Evolutionary conservation across 2,329 filamentous ascomycete species (phyloP).

Genomic region (Coniochaeta sp.): DNA sequence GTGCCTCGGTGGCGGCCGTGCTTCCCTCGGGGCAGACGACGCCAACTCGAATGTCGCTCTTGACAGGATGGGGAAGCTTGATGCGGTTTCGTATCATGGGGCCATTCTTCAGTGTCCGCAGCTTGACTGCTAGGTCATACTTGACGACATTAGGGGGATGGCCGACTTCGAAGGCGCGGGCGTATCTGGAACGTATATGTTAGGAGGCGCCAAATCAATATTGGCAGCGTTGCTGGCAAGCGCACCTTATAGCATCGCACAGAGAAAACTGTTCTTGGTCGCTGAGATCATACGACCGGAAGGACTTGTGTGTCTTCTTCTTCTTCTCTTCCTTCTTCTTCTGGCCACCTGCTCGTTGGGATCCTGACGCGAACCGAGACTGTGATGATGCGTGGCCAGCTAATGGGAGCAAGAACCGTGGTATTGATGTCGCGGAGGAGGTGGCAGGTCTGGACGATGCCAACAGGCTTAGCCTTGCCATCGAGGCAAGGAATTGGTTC

Average conservation of each 20-base stretch:
- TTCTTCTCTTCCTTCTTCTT: conserved; percentile 47
- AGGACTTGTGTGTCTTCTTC: conserved; percentile 56
- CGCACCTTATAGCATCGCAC: conserved; percentile 84
- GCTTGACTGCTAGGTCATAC: conserved; percentile 81
- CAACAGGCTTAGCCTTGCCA: conserved; percentile 42
- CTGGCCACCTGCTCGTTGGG: conserved; percentile 28
- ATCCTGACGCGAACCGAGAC: conserved; percentile 31
- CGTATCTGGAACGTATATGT: conserved; percentile 51
- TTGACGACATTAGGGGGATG: conserved; percentile 65
- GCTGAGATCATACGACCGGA: conserved; percentile 59
- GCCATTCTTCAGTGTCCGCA: conserved; percentile 79
- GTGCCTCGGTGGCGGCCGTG: conserved; percentile 65
- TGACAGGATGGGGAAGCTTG: conserved; percentile 81
- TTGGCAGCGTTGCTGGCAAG: neutral
- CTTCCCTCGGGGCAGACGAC: conserved; percentile 86
- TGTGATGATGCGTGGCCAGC: conserved; percentile 21
- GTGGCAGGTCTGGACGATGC: conserved; percentile 34
- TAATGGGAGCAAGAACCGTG: conserved; percentile 41
- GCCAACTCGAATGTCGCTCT: conserved; percentile 80
- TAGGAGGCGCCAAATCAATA: neutral
- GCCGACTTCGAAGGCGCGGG: conserved; percentile 89
- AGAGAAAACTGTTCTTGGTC: conserved; percentile 69
- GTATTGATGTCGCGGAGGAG: conserved; percentile 35
- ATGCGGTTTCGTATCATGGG: conserved; percentile 82
- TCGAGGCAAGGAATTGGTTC: conserved; percentile 45